Conservation (phyloP, 2,329 filamentous ascomycete genomes). For the Ophiostoma montium region DNA sequence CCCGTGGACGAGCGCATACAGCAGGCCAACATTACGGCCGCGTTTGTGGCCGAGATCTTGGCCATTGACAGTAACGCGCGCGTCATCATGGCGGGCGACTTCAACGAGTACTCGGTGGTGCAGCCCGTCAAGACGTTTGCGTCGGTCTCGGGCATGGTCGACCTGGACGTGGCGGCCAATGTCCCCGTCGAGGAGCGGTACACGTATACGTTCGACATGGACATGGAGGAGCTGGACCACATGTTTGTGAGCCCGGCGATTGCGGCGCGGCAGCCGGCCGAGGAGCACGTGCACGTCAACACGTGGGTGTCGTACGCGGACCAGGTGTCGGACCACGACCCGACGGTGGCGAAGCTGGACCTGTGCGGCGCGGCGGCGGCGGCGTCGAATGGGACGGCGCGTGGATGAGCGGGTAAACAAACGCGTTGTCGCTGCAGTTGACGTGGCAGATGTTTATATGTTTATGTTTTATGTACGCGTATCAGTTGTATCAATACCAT, state of each 20-base stretch:
- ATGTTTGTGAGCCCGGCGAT: conserved; percentile 48
- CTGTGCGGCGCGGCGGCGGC: conserved; percentile 29
- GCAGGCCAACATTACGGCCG: conserved; percentile 45
- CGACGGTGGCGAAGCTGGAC: conserved; percentile 48
- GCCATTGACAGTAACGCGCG: conserved; percentile 38
- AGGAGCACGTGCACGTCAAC: conserved; percentile 59
- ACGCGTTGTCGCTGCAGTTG: conserved; percentile 14
- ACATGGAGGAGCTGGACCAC: conserved; percentile 56
- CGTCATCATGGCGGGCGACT: conserved; percentile 52
- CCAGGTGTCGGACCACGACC: conserved; percentile 54
- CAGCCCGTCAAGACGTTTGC: conserved; percentile 42
- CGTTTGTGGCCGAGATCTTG: conserved; percentile 46
- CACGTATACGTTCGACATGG: conserved; percentile 57
- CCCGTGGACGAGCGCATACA: conserved; percentile 40
- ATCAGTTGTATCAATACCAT: too few relatives aligned
- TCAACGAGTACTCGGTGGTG: conserved; percentile 57
- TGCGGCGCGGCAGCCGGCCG: conserved; percentile 23
- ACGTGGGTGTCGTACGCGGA: conserved; percentile 47
- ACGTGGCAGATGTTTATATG: conserved; percentile 8
- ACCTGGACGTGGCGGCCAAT: conserved; percentile 45
- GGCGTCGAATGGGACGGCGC: too few relatives aligned
- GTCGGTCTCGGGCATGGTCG: conserved; percentile 37
- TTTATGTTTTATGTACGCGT: not conserved
- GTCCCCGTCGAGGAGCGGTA: conserved; percentile 46
- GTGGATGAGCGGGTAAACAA: too few relatives aligned